Base-by-base conservation (phyloP, 2,329 filamentous ascomycete genomes). In the Talaromyces sp. region DNA sequence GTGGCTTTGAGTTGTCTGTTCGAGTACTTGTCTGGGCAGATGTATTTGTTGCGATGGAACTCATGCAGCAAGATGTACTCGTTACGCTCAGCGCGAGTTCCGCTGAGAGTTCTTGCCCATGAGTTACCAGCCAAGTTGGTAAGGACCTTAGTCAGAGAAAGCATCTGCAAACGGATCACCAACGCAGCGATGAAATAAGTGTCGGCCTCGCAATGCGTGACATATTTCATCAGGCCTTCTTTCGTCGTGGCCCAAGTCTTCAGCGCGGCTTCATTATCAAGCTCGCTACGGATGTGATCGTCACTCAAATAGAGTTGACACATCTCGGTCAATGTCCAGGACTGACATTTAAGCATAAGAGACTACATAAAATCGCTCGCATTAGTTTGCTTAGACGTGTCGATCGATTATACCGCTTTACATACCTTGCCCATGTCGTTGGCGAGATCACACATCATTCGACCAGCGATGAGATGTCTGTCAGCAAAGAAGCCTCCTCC, bases 1-100 rank as follows among this genome's bases (percentile, higher is more conserved):
- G 91, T 88, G 15, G 77, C 76, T 67, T 88, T 89, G 51, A 84
- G 81, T 60, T 89, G 89, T 65, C 87, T 91, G 67, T 89, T 91
- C 46, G 81, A 87, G 64, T 91, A 86, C 76, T 99, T 99, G 77
- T 99, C 95, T 0, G 94, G 94, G 70, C 91, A 97, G 61, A 99
- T 97, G 70, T 96, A 99, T 74, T 97, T 97, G 75, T 94, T 97
- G 62, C 89, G 87, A 71, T 97, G 84, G 70, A 99, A 99, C 69
- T 97, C 93, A 66, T 99, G 94, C 5, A 99, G 83, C 70, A 99
- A 70, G 90, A 99, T 99, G 81, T 96, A 99, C 76, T 99, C 94
- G 75, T 99, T 99, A 36, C 94, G 89, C 77, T 99, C 94, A 8
- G 94, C 94, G 70, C 94, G 88, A 19, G 94, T 99, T 73, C 94